These are phyloP conservation scores for Hortiboletus campestris DNA, from an alignment of 768 basidiomycete genomes.

Conservation along the genomic window DNA sequence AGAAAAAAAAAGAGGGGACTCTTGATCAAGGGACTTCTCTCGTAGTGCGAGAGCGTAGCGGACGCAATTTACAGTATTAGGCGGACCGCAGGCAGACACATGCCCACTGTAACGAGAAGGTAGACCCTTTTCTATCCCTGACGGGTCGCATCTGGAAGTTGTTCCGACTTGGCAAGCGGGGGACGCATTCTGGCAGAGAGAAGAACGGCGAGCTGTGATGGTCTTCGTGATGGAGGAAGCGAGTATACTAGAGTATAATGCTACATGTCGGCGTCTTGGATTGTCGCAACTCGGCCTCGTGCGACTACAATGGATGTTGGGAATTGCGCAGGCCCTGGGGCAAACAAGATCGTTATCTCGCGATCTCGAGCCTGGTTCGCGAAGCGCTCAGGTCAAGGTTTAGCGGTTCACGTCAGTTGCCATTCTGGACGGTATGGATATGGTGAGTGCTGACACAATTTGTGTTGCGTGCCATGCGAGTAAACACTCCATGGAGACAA, in stretches of 20 bases:
- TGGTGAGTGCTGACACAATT: constrained; percentile 8
- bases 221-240: constrained; percentile 22
- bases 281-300: constrained; percentile 18
- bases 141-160: constrained; percentile 14
- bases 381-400: constrained; percentile 14
- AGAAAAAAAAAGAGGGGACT: constrained; percentile 15
- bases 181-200: constrained; percentile 4
- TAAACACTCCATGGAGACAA: background rate
- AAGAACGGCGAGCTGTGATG: constrained; percentile 19
- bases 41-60: constrained; percentile 21
- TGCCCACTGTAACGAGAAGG: constrained; percentile 19
- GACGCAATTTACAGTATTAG: constrained; percentile 24
- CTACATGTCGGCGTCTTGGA: constrained; percentile 21
- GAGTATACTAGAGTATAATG: background rate
- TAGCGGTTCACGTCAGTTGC: constrained; percentile 26
- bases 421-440: constrained; percentile 13
- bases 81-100: constrained; percentile 32
- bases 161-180: constrained; percentile 17
- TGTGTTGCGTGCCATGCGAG: constrained; percentile 4
- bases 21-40: constrained; percentile 15
- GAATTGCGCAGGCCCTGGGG: background rate
- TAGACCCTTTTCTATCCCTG: constrained; percentile 26
- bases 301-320: constrained; percentile 11
- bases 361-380: constrained; percentile 25
- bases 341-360: constrained; percentile 29